phyloP scores from a whole-genome alignment of 805 yeast genomes.

The Metschnikowia similis region DNA sequence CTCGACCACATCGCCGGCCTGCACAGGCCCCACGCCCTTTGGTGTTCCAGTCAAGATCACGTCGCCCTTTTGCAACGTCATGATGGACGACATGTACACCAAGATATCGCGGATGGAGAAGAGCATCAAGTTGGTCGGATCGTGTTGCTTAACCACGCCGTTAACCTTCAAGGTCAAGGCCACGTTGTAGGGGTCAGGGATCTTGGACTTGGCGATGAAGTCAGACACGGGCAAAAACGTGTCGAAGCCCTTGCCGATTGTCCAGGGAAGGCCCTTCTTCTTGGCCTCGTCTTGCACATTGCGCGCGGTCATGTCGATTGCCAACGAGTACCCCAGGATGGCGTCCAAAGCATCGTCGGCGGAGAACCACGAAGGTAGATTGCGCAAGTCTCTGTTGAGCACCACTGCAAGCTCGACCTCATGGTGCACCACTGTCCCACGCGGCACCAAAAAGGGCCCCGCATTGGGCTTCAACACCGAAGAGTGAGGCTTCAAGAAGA shows the following conservation, averaged over 20 bases:
- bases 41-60: conserved; percentile 95
- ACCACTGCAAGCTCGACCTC: conserved; percentile 89
- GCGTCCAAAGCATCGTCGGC: conserved; percentile 68
- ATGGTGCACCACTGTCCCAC: conserved; percentile 77
- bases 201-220: conserved; percentile 59
- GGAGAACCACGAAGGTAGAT: conserved; percentile 56
- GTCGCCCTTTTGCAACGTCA: conserved; percentile 90
- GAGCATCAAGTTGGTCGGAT: conserved; percentile 76
- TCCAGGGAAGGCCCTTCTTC: conserved; percentile 93
- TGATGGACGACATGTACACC: conserved; percentile 76
- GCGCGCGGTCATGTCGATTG: conserved; percentile 93
- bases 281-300: conserved; percentile 95
- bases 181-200: conserved; percentile 73
- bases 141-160: conserved; percentile 67
- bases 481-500: conserved; percentile 85
- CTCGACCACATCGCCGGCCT: conserved; percentile 71
- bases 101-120: conserved; percentile 81
- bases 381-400: conserved; percentile 58
- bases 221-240: conserved; percentile 87
- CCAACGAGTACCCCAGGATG: conserved; percentile 82
- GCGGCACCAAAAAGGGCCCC: conserved; percentile 82
- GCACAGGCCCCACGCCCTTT: conserved; percentile 86
- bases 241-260: conserved; percentile 94
- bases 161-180: conserved; percentile 63
- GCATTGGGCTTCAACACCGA: conserved; percentile 54